Evolutionary conservation across 169 alveolate species (phyloP), one percentile per base, ranked within the genome.

Genomic region (Plasmodium cynomolgi): DNA sequence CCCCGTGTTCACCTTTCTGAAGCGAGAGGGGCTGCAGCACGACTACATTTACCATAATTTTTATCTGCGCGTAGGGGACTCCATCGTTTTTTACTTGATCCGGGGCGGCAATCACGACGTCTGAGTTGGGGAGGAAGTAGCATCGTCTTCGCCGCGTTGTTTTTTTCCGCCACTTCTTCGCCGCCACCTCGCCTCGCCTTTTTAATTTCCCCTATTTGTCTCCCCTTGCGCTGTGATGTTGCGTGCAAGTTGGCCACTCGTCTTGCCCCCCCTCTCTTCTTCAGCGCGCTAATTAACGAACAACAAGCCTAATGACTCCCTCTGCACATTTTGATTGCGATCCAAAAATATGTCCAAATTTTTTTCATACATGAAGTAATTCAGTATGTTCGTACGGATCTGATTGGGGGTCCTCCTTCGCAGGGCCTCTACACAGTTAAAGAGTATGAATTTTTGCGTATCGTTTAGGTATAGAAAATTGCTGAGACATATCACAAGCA

Each of bases 21-120:
- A 88, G 50, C 80, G 94, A 62, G 94, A 88, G 33, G 94, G 94
- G 13, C 72, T 88, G 33, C 94, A 88, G 71, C 94, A 88, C 29
- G 94, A 88, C 56, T 88, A 88, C 72, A 58, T 88, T 13, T 88
- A 88, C 34, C 94, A 88, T 7, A 73, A 88, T 58, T 88, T 79
- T 80, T 88, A 88, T 80, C 50, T 88, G 72, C 58, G 94, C 31
- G 94, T 88, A 29, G 94, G 94, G 9, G 94, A 88, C 72, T 62
- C 71, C 23, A 80, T 88, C 34, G 83, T 88, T 58, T 88, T 88
- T 62, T 88, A 88, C 83, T 50, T 88, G 72, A 88, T 88, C 72
- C 71, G 81, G 15, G 94, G 94, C 9, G 94, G 94, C 29, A 88
- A 88, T 62, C 31, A 84, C 62, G 75, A 84, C 34, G 74, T 84